Conservation (phyloP, 2,329 filamentous ascomycete genomes). For the Fusarium annulatum region DNA sequence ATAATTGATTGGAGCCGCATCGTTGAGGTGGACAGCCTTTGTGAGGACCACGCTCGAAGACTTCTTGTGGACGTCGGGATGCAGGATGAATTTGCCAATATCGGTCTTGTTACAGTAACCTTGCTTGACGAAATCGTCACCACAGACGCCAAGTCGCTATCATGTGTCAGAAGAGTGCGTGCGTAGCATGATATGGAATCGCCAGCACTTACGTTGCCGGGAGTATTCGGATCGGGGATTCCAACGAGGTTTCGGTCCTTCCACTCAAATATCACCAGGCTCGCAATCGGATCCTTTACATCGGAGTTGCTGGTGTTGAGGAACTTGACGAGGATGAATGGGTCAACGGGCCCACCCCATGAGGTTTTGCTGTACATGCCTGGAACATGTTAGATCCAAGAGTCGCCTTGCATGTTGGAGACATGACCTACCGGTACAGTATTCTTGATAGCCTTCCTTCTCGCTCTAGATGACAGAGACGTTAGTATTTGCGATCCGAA, state of each 20-base stretch:
- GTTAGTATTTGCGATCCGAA: constrained; percentile 36
- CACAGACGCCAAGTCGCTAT: constrained; percentile 73
- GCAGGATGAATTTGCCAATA: constrained; percentile 85
- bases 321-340: constrained; percentile 89
- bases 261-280: constrained; percentile 95
- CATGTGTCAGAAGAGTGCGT: constrained; percentile 20
- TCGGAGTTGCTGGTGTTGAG: constrained; percentile 68
- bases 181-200: background rate
- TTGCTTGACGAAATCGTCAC: constrained; percentile 73
- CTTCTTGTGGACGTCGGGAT: constrained; percentile 76
- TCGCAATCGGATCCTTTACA: constrained; percentile 76
- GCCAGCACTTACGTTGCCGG: constrained; percentile 60
- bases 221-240: constrained; percentile 66
- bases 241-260: constrained; percentile 84
- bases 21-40: constrained; percentile 83
- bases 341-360: constrained; percentile 89
- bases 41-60: constrained; percentile 81
- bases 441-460: constrained; percentile 79
- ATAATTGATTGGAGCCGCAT: constrained; percentile 81
- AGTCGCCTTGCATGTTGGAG: background rate
- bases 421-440: constrained; percentile 72
- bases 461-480: constrained; percentile 68
- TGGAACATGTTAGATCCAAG: constrained; percentile 37
- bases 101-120: constrained; percentile 81
- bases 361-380: constrained; percentile 94